These are phyloP conservation scores for Alternaria dauci DNA, from an alignment of 2,329 filamentous ascomycete genomes.

Conservation along the genomic window DNA sequence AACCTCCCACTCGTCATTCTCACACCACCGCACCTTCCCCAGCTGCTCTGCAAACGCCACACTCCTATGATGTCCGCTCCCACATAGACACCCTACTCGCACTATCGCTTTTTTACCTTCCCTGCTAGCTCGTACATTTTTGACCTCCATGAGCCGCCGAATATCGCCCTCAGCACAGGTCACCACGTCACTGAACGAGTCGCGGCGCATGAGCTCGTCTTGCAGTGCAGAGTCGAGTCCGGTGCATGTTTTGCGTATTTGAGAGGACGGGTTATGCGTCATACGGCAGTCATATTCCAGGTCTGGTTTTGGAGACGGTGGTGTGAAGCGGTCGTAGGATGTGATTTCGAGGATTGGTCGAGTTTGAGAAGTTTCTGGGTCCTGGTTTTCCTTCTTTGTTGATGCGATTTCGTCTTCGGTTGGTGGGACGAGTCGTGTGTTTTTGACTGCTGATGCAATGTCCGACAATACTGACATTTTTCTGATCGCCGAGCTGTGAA, in stretches of 20 bases:
- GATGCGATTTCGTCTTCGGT: slow-evolving; percentile 1
- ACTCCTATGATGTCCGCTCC: slow-evolving; percentile 19
- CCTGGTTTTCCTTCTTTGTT: not conserved
- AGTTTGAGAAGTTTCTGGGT: not conserved
- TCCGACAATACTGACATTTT: slow-evolving; percentile 10
- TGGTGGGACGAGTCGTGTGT: slow-evolving; percentile 10
- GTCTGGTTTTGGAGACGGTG: slow-evolving; percentile 10
- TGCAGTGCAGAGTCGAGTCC: slow-evolving; percentile 11
- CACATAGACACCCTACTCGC: slow-evolving; percentile 14
- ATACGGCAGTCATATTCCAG: slow-evolving; percentile 19
- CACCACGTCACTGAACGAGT: slow-evolving; percentile 7
- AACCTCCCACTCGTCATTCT: slow-evolving; percentile 12
- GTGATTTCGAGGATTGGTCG: slow-evolving; percentile 13
- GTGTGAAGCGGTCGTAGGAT: slow-evolving; percentile 16
- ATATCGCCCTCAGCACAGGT: slow-evolving; percentile 10
- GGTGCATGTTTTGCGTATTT: slow-evolving; percentile 7
- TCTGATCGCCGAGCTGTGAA: not conserved
- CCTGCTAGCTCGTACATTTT: slow-evolving; percentile 8
- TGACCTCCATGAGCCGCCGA: slow-evolving; percentile 10
- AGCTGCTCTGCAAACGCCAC: slow-evolving; percentile 19
- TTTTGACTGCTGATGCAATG: not conserved
- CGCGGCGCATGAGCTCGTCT: slow-evolving; percentile 16
- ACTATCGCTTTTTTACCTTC: not conserved
- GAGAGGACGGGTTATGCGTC: slow-evolving; percentile 6
- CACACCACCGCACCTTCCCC: slow-evolving; percentile 14